phyloP scores from a whole-genome alignment of 495 filamentous ascomycete species.

The Astrothelium macrocarpum region DNA sequence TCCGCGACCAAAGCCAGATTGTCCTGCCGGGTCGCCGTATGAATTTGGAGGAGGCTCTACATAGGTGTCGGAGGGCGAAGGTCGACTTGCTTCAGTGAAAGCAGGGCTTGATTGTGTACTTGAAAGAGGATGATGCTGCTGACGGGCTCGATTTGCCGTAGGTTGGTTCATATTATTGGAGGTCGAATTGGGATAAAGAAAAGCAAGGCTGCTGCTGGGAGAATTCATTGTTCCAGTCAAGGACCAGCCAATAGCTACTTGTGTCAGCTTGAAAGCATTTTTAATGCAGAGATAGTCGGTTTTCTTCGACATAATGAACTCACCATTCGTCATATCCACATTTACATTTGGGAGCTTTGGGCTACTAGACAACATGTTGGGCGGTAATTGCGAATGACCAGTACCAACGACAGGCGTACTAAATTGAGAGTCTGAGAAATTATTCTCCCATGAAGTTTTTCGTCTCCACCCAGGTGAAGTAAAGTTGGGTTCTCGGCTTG shows the following conservation, averaged over 20 bases:
- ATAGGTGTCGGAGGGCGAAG: not conserved
- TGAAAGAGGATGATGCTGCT: not conserved
- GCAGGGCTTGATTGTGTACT: slow-evolving; percentile 14
- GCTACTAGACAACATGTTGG: slow-evolving; percentile 21
- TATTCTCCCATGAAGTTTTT: slow-evolving; percentile 28
- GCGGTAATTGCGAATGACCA: slow-evolving; percentile 24
- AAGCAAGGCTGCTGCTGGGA: slow-evolving; percentile 65
- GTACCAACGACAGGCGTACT: slow-evolving; percentile 19
- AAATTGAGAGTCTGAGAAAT: slow-evolving; percentile 18
- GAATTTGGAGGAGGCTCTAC: not conserved
- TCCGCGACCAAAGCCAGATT: not conserved
- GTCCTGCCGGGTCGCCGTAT: not conserved
- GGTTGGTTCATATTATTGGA: slow-evolving; percentile 21
- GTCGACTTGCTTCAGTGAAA: slow-evolving; percentile 6
- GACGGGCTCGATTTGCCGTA: slow-evolving; percentile 10
- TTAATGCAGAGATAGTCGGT: too few relatives aligned
- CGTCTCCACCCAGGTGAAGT: slow-evolving; percentile 37
- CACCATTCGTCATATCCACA: slow-evolving; percentile 19
- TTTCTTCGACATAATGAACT: too few relatives aligned
- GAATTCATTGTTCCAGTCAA: slow-evolving; percentile 75
- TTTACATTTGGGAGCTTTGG: slow-evolving; percentile 1
- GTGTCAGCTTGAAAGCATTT: not conserved
- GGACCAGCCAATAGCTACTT: slow-evolving; percentile 60
- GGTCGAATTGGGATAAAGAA: slow-evolving; percentile 51
- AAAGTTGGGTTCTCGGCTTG: slow-evolving; percentile 33